Base-by-base conservation (phyloP, 2,329 filamentous ascomycete species). In the Aphanocladium album region DNA sequence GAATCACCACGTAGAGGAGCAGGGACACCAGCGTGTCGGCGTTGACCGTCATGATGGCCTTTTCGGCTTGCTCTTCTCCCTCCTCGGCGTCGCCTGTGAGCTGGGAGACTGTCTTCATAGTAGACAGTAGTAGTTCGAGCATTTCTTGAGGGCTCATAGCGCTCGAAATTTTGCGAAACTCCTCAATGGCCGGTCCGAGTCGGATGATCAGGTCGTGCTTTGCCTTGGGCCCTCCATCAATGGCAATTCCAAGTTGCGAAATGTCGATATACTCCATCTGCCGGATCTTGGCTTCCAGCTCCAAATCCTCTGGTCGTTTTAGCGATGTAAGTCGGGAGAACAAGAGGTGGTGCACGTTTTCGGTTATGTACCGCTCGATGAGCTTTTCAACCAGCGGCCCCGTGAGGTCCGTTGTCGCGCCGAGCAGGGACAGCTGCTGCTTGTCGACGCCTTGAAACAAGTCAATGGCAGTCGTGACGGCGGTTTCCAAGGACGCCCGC, bases 361-460 rank as follows among this genome's bases (percentile, higher is more conserved):
- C 95, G 0, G 91, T 86, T 46, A 99, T 87, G 74, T 99, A 97
- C 52, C 92, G 88, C 74, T 99, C 95, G 65, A 99, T 97, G 68
- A 99, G 81, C 63, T 90, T 87, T 76, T 99, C 96, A 1, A 99
- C 93, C 9, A 96, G 78, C 1, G 93, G 91, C 0, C 95, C 93
- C 0, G 95, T 98, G 56, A 99, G 77, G 70, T 97, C 92, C 2
- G 96, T 99, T 1, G 92, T 96, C 5, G 93, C 90, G 19, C 93
- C 95, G 5, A 99, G 81, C 39, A 96, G 81, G 3, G 93, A 97
- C 30, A 99, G 79, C 69, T 98, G 95, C 68, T 96, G 91, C 72
- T 96, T 96, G 72, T 99, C 95, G 6, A 99, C 93, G 62, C 88
- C 87, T 69, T 98, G 93, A 66, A 99, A 99, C 1, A 98, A 81